Conservation (phyloP, 192 early-diverging fungal species). For the Powellomyces hirtus region DNA sequence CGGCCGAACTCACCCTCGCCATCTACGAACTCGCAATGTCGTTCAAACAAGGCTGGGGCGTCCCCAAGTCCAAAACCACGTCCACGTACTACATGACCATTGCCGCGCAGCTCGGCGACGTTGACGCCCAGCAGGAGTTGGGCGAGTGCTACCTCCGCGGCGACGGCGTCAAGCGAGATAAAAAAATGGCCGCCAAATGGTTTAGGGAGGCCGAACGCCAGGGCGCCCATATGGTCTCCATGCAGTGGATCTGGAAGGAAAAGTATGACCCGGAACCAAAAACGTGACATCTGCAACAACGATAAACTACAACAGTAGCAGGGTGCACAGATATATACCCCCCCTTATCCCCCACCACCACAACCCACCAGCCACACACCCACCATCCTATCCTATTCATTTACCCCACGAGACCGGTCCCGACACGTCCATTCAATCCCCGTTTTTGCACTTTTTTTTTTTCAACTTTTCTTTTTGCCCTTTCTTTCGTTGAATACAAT, state of each 20-base stretch:
- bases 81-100: slow-evolving; percentile 46
- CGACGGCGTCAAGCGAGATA: slow-evolving; percentile 44
- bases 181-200: slow-evolving; percentile 45
- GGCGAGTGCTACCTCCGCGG: slow-evolving; percentile 45
- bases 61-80: slow-evolving; percentile 36
- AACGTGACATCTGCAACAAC: too few relatives aligned
- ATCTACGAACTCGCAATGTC: slow-evolving; percentile 48
- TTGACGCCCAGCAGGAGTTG: slow-evolving; percentile 48
- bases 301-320: too few relatives aligned
- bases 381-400: not conserved
- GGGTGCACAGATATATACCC: not conserved
- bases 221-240: slow-evolving; percentile 42
- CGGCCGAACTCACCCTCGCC: slow-evolving; percentile 39
- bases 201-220: slow-evolving; percentile 44
- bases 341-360: not conserved
- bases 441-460: not conserved
- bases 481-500: not conserved
- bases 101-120: slow-evolving; percentile 45
- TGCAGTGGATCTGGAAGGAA: slow-evolving; percentile 57
- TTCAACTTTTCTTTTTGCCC: not conserved
- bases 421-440: too few relatives aligned
- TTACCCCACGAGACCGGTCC: too few relatives aligned
- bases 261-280: slow-evolving; percentile 34
- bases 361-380: not conserved
- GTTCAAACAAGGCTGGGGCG: slow-evolving; percentile 54